Conservation (phyloP, 176 grass and related monocot species). For the Oryza punctata region DNA sequence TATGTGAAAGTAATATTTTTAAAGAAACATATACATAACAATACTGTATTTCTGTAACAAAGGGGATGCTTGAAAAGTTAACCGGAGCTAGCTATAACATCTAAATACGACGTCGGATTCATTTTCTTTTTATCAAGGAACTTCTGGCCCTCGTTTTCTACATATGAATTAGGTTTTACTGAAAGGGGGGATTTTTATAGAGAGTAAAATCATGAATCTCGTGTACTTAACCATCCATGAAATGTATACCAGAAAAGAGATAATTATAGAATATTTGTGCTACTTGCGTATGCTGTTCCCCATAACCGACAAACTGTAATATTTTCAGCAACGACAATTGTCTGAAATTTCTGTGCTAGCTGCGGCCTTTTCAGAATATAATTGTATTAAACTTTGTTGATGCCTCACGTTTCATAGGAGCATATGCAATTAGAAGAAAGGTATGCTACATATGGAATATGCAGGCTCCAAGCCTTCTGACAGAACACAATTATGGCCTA, state of each 20-base stretch:
- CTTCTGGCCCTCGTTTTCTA: not conserved
- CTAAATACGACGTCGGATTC: not conserved
- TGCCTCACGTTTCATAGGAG: slow-evolving; percentile 39
- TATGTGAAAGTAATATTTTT: slow-evolving; percentile 4
- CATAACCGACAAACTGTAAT: slow-evolving; percentile 11
- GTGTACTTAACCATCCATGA: not conserved
- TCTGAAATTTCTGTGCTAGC: slow-evolving; percentile 30
- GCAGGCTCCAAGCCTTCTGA: slow-evolving; percentile 38
- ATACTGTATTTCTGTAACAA: slow-evolving; percentile 11
- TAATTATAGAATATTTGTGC: not conserved
- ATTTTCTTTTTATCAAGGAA: not conserved
- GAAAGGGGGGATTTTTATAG: not conserved
- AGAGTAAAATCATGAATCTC: not conserved
- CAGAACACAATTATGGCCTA: slow-evolving; percentile 54
- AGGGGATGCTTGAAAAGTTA: not conserved
- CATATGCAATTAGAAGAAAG: slow-evolving; percentile 27
- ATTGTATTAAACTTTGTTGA: slow-evolving; percentile 15
- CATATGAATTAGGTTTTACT: not conserved
- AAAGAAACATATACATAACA: not conserved
- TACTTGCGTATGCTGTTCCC: not conserved
- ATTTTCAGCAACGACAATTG: slow-evolving; percentile 28
- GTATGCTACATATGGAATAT: slow-evolving; percentile 48
- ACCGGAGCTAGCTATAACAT: not conserved
- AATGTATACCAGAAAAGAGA: not conserved
- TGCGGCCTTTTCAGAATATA: slow-evolving; percentile 37